These are phyloP conservation scores for Ophiostoma triangulosporum DNA, from an alignment of 2,329 filamentous ascomycete species.

Conservation along the genomic window DNA sequence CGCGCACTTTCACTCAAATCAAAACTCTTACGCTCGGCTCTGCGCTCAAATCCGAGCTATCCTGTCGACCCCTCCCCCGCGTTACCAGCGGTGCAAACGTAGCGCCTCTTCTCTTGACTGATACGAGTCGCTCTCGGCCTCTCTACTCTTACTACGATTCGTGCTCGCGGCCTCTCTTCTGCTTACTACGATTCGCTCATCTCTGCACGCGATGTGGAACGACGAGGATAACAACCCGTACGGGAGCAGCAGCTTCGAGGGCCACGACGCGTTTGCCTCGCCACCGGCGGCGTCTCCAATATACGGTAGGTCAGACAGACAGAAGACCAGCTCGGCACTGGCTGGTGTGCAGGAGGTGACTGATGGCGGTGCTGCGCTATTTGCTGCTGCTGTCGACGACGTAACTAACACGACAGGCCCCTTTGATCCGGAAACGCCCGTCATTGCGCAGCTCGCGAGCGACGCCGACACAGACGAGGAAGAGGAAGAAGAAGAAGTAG, in stretches of 20 bases:
- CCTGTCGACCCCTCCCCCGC: background rate
- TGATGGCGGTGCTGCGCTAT: conserved; percentile 17
- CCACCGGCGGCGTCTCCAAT: conserved; percentile 51
- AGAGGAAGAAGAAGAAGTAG: conserved; percentile 28
- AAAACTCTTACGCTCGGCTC: too few relatives aligned
- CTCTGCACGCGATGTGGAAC: conserved; percentile 68
- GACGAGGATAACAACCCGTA: conserved; percentile 99
- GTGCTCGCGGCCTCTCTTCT: background rate
- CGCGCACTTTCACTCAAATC: background rate
- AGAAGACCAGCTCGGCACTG: too few relatives aligned
- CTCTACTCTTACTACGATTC: background rate
- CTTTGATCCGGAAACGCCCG: background rate
- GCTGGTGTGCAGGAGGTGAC: too few relatives aligned
- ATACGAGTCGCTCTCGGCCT: background rate
- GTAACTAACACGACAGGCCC: background rate
- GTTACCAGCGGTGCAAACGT: too few relatives aligned
- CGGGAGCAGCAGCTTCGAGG: conserved; percentile 68
- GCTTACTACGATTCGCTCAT: background rate
- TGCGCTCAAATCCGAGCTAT: background rate
- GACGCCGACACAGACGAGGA: conserved; percentile 29
- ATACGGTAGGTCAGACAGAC: conserved; percentile 36
- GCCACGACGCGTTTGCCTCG: conserved; percentile 65
- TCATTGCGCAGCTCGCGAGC: conserved; percentile 24
- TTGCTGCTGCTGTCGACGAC: background rate
- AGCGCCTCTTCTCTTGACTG: too few relatives aligned